A percentile compares a stretch with the other conserved stretches of the same genome.
Evolutionary conservation across 768 basidiomycete genomes (phyloP).

Genomic region (Lactifluus hygrophoroides): DNA sequence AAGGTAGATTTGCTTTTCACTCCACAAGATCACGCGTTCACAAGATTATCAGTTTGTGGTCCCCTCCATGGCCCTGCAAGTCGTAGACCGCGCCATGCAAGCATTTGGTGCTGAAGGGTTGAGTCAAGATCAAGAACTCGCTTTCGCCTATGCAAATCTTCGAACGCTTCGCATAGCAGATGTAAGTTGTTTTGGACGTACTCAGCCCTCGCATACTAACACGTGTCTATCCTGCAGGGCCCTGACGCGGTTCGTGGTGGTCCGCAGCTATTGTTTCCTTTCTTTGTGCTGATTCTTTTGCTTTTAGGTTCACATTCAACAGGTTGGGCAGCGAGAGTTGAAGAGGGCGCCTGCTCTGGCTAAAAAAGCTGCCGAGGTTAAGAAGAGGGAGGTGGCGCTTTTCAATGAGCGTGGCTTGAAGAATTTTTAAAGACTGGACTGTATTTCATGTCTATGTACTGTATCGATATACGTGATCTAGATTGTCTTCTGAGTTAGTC

Average conservation of each 20-base stretch:
- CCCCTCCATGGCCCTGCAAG: conserved; percentile 77
- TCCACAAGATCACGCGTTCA: neutral
- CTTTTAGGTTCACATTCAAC: conserved; percentile 82
- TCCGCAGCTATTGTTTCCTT: no score
- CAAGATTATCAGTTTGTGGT: conserved; percentile 67
- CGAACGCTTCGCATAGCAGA: conserved; percentile 86
- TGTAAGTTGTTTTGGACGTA: conserved; percentile 35
- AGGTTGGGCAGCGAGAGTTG: conserved; percentile 86
- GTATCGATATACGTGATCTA: neutral
- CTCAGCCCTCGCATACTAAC: neutral
- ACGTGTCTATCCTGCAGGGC: conserved; percentile 38
- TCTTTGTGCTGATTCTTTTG: conserved; percentile 2
- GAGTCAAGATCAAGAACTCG: conserved; percentile 81
- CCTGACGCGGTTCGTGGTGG: conserved; percentile 68
- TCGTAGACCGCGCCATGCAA: conserved; percentile 96
- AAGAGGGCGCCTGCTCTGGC: conserved; percentile 60
- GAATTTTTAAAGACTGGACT: conserved; percentile 35
- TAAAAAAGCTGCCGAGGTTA: conserved; percentile 44
- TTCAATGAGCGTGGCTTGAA: conserved; percentile 55
- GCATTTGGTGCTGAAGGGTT: conserved; percentile 95
- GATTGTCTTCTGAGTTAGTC: no score
- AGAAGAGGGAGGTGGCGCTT: conserved; percentile 52
- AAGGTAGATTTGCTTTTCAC: conserved; percentile 47
- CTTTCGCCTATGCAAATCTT: conserved; percentile 65
- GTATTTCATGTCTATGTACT: neutral